Evolutionary conservation across 495 filamentous ascomycete genomes (phyloP).

Genomic region (Aspergillus egyptiacus): DNA sequence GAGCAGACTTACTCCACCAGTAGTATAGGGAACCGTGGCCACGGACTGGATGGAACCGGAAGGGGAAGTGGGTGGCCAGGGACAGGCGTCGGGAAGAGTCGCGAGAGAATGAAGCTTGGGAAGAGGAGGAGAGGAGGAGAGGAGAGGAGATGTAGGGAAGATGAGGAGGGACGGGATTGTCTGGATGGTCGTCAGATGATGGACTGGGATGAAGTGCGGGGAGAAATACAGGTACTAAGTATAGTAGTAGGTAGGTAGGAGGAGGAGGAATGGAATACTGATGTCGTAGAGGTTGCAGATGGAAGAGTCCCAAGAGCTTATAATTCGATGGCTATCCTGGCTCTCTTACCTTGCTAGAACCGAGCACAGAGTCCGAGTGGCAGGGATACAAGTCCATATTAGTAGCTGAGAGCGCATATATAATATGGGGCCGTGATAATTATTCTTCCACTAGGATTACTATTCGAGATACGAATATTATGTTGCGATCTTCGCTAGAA

Average conservation of each 20-base stretch:
- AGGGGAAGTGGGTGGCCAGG: constrained; percentile 6
- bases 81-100: constrained; percentile 4
- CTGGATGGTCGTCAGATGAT: constrained; percentile 14
- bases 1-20: constrained; percentile 8
- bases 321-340: constrained; percentile 8
- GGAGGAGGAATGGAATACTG: too few species aligned
- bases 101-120: background rate
- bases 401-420: too few species aligned
- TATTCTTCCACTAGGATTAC: background rate
- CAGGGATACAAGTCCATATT: too few species aligned
- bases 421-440: background rate
- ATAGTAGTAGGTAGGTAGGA: too few species aligned
- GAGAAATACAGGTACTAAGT: constrained; percentile 2
- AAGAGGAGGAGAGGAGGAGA: background rate
- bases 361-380: constrained; percentile 9
- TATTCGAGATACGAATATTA: background rate
- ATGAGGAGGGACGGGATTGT: constrained; percentile 4
- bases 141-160: constrained; percentile 4
- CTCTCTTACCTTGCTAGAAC: constrained; percentile 4
- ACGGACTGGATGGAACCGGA: background rate
- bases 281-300: too few species aligned
- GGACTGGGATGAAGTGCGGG: constrained; percentile 12
- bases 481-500: constrained; percentile 14
- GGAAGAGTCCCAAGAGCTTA: background rate
- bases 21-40: too few species aligned